Evolutionary conservation across 305 asterid genomes (phyloP).

Genomic region (Fraxinus latifolia): DNA sequence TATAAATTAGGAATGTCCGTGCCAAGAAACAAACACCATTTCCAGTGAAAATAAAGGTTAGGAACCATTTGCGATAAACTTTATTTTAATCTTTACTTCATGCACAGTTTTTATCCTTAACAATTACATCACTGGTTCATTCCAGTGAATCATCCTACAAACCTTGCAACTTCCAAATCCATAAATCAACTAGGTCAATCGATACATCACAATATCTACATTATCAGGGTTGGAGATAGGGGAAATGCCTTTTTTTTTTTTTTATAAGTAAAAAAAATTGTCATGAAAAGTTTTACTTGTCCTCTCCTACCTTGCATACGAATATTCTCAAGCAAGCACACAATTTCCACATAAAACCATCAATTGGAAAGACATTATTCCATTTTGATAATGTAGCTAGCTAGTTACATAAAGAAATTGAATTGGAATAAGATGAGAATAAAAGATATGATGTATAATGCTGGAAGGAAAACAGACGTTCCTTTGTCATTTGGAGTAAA

Average conservation of each 20-base stretch:
- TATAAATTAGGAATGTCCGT: no score
- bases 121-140: background rate
- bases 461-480: background rate
- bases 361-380: background rate
- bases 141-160: background rate
- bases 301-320: background rate
- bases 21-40: background rate
- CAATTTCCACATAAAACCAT: background rate
- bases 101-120: no score
- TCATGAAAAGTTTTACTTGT: background rate
- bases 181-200: no score
- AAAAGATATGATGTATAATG: background rate
- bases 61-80: background rate
- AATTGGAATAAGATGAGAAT: background rate
- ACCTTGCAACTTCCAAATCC: background rate
- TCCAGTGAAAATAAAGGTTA: background rate
- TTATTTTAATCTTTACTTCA: background rate
- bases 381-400: background rate
- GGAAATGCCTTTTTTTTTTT: background rate
- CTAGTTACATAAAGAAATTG: background rate
- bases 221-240: no score
- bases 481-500: background rate
- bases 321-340: background rate
- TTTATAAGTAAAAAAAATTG: background rate
- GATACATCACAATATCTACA: no score